phyloP scores from a whole-genome alignment of 2,329 filamentous ascomycete species.

The Talaromyces sp. region DNA sequence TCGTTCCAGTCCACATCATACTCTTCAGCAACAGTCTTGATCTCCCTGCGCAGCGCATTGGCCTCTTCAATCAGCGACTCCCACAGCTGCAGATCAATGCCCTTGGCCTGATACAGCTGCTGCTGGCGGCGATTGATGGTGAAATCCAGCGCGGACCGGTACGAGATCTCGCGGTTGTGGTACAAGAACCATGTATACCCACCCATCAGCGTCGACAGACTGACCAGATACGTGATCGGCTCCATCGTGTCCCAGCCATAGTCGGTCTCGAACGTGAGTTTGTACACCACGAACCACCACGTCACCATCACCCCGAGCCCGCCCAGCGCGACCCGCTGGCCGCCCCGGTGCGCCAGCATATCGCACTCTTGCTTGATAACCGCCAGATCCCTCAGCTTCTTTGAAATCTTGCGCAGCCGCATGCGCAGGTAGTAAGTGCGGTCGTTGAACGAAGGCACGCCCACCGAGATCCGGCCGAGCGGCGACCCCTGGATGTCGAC shows the following conservation, averaged over 20 bases:
- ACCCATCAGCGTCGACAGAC: slow-evolving; percentile 78
- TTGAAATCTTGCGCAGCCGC: slow-evolving; percentile 65
- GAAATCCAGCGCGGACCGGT: slow-evolving; percentile 79
- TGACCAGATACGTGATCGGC: slow-evolving; percentile 82
- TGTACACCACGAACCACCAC: slow-evolving; percentile 81
- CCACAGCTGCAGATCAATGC: slow-evolving; percentile 74
- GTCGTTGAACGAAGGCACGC: slow-evolving; percentile 82
- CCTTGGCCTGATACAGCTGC: slow-evolving; percentile 67
- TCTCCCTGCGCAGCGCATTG: slow-evolving; percentile 70
- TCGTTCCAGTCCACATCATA: slow-evolving; percentile 92
- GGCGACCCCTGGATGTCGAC: slow-evolving; percentile 71
- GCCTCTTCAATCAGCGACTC: slow-evolving; percentile 73
- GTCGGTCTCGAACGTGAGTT: slow-evolving; percentile 62
- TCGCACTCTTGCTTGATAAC: slow-evolving; percentile 80
- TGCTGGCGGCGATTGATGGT: slow-evolving; percentile 75
- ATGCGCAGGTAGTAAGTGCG: slow-evolving; percentile 84
- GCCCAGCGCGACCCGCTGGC: slow-evolving; percentile 71
- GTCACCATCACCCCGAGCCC: slow-evolving; percentile 67
- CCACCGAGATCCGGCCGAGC: slow-evolving; percentile 62
- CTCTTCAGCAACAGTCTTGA: slow-evolving; percentile 73
- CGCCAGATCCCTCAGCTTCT: slow-evolving; percentile 62
- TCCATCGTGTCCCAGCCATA: slow-evolving; percentile 89
- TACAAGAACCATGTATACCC: slow-evolving; percentile 93
- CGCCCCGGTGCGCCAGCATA: slow-evolving; percentile 66
- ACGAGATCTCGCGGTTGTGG: slow-evolving; percentile 83